Evolutionary conservation across 202 grass and related monocot genomes (phyloP).

Genomic region (Tripidium arundinaceum): DNA sequence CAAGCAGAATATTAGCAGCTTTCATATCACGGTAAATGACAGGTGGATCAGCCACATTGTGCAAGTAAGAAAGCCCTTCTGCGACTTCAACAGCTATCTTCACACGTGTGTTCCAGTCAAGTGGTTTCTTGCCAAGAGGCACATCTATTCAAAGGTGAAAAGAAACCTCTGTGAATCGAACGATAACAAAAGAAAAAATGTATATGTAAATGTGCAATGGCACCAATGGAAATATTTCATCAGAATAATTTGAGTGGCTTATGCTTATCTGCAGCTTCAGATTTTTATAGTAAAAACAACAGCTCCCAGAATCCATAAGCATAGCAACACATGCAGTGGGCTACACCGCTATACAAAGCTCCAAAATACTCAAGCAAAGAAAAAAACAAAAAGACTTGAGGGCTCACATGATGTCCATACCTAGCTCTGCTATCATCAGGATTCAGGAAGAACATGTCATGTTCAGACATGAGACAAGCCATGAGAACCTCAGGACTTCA

Average conservation of each 20-base stretch:
- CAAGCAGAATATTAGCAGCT: constrained; percentile 79
- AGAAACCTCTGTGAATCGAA: constrained; percentile 19
- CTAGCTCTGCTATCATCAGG: constrained; percentile 34
- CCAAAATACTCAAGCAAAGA: neutral
- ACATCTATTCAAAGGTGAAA: constrained; percentile 56
- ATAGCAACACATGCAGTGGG: neutral
- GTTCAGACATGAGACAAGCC: constrained; percentile 40
- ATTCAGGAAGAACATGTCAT: constrained; percentile 49
- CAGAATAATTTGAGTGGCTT: constrained; percentile 9
- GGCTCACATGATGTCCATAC: constrained; percentile 25
- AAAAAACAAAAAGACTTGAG: neutral
- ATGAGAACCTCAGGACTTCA: constrained; percentile 38
- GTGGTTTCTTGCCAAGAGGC: constrained; percentile 47
- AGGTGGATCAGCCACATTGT: constrained; percentile 86
- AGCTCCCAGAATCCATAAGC: neutral
- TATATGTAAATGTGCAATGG: neutral
- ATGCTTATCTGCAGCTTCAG: neutral
- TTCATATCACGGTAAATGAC: constrained; percentile 99
- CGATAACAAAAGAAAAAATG: neutral
- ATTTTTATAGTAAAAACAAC: neutral
- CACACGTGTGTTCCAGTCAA: constrained; percentile 91
- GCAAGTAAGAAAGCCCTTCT: constrained; percentile 85
- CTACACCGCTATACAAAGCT: neutral
- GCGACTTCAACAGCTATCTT: constrained; percentile 82
- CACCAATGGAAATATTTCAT: neutral